Evolutionary conservation across 2,329 filamentous ascomycete species (phyloP).

Genomic region (Pseudogymnoascus sp.): DNA sequence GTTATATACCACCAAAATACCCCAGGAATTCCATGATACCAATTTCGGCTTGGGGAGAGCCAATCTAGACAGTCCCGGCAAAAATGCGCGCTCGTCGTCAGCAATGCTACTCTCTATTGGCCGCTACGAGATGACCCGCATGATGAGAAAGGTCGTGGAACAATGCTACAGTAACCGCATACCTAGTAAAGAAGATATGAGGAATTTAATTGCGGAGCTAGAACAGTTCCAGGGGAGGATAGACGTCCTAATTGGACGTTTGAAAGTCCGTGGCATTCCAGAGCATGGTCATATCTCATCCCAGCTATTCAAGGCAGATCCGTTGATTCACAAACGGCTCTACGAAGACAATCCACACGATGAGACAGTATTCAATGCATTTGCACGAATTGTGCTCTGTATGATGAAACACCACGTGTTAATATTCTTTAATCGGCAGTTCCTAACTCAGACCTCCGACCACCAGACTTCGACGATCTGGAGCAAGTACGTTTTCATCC

Average conservation of each 20-base stretch:
- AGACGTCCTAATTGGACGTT: background rate
- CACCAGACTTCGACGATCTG: background rate
- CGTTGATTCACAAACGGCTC: background rate
- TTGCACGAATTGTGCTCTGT: background rate
- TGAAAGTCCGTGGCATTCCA: background rate
- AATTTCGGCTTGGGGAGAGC: background rate
- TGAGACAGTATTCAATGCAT: background rate
- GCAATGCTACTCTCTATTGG: background rate
- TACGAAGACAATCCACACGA: background rate
- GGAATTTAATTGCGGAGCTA: background rate
- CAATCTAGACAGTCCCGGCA: background rate
- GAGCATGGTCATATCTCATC: background rate
- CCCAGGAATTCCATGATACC: background rate
- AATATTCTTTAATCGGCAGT: background rate
- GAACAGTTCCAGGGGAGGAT: background rate
- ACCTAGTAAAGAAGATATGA: background rate
- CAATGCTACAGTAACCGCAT: background rate
- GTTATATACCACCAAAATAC: background rate
- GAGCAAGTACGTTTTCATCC: background rate
- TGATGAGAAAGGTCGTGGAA: background rate
- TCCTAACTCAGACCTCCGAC: background rate
- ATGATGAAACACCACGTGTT: background rate
- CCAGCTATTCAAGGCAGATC: background rate
- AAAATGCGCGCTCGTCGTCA: background rate
- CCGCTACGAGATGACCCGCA: background rate